Evolutionary conservation across 495 filamentous ascomycete genomes (phyloP).

Genomic region (Antarctomyces pellizariae): DNA sequence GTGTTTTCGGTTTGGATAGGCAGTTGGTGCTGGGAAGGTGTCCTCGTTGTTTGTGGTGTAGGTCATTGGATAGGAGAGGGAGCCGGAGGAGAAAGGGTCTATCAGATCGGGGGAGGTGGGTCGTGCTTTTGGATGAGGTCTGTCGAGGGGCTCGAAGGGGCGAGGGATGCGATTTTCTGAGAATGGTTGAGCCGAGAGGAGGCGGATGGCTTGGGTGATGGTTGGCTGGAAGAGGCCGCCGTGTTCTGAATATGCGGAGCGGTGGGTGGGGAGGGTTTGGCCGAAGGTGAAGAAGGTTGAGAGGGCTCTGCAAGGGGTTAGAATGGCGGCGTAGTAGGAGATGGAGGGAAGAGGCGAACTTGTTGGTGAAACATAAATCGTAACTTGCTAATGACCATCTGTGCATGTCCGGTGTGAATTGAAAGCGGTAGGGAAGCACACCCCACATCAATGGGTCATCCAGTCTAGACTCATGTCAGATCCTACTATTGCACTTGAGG

Average conservation of each 20-base stretch:
- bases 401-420: conserved; percentile 44
- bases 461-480: conserved; percentile 27
- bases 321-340: conserved; percentile 1
- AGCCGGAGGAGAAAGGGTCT: conserved; percentile 34
- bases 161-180: conserved; percentile 3
- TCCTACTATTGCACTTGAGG: not conserved
- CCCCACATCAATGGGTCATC: conserved; percentile 94
- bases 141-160: conserved; percentile 16
- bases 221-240: conserved; percentile 79
- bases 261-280: conserved; percentile 76
- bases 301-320: conserved; percentile 20
- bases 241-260: conserved; percentile 41
- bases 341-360: conserved; percentile 17
- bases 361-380: conserved; percentile 73
- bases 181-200: conserved; percentile 45
- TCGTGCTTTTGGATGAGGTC: conserved; percentile 20
- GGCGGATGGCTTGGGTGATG: conserved; percentile 62
- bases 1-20: conserved; percentile 27
- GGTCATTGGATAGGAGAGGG: no score
- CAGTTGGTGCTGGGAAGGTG: conserved; percentile 30
- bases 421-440: conserved; percentile 46
- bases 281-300: conserved; percentile 58
- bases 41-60: conserved; percentile 41
- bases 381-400: conserved; percentile 77
- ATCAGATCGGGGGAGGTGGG: conserved; percentile 21